Percentiles rank a stretch among this genome's conserved stretches.
Conservation (phyloP, 352 stramenopile species). For the Phytophthora citricola region DNA sequence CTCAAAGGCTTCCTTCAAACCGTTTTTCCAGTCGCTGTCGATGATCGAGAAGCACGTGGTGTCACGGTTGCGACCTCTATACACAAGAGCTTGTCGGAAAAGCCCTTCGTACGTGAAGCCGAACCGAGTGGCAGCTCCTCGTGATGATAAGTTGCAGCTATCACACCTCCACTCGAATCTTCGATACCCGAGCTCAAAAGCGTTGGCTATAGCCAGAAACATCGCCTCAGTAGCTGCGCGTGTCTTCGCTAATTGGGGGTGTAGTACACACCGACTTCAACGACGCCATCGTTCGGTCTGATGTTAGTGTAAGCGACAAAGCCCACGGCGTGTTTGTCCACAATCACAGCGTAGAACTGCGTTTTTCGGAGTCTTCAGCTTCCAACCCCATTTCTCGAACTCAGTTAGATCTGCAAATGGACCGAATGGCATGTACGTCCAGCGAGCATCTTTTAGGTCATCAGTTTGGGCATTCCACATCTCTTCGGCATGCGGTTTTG, state of each 20-base stretch:
- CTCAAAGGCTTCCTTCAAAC: slow-evolving; percentile 10
- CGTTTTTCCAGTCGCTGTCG: slow-evolving; percentile 20
- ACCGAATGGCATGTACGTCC: slow-evolving; percentile 26
- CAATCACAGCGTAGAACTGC: slow-evolving; percentile 30
- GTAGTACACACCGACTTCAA: slow-evolving; percentile 23
- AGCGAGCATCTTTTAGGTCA: slow-evolving; percentile 14
- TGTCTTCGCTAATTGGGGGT: slow-evolving; percentile 12
- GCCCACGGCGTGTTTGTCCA: slow-evolving; percentile 15
- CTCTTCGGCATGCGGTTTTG: slow-evolving; percentile 8
- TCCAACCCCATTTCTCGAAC: slow-evolving; percentile 19
- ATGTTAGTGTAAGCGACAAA: slow-evolving; percentile 19
- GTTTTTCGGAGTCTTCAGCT: background rate
- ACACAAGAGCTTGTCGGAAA: slow-evolving; percentile 22
- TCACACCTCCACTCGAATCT: slow-evolving; percentile 30
- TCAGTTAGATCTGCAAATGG: slow-evolving; percentile 9
- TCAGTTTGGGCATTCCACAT: slow-evolving; percentile 20
- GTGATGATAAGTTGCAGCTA: slow-evolving; percentile 16
- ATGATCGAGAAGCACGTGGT: slow-evolving; percentile 32
- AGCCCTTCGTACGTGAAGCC: slow-evolving; percentile 28
- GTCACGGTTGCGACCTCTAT: slow-evolving; percentile 22
- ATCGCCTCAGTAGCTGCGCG: slow-evolving; percentile 22
- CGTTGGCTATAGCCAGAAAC: slow-evolving; percentile 19
- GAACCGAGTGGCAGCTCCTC: slow-evolving; percentile 8
- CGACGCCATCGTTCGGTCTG: slow-evolving; percentile 1
- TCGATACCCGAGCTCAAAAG: slow-evolving; percentile 23